Percentiles rank a stretch among this genome's conserved stretches.
phyloP scores from a whole-genome alignment of 495 filamentous ascomycete species.

The Talaromyces trachyspermus region DNA sequence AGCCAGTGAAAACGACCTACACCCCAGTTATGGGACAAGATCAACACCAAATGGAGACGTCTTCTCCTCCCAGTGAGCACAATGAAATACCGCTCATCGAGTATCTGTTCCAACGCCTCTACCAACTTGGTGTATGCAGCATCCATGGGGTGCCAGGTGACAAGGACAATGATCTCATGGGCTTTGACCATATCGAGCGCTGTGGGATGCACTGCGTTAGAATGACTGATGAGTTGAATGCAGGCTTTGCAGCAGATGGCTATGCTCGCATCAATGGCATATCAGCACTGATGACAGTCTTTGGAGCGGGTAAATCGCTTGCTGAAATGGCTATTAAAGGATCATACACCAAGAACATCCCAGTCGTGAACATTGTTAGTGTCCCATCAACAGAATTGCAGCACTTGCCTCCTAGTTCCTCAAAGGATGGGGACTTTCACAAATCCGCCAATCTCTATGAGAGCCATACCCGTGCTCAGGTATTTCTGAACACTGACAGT shows the following conservation, averaged over 20 bases:
- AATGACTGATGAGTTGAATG: conserved; percentile 76
- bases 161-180: conserved; percentile 69
- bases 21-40: too few relatives aligned
- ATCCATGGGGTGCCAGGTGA: conserved; percentile 69
- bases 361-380: conserved; percentile 72
- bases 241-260: conserved; percentile 77
- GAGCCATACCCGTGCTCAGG: conserved; percentile 60
- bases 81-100: conserved; percentile 24
- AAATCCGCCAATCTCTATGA: conserved; percentile 75
- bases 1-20: too few relatives aligned
- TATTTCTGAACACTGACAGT: conserved; percentile 62
- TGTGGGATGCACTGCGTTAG: conserved; percentile 66
- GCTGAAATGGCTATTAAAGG: conserved; percentile 68
- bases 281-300: conserved; percentile 67
- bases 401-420: conserved; percentile 57
- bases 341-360: conserved; percentile 66
- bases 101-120: conserved; percentile 64
- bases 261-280: conserved; percentile 71
- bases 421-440: conserved; percentile 83
- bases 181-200: conserved; percentile 59
- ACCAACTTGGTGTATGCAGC: conserved; percentile 60
- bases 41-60: too few relatives aligned
- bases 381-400: conserved; percentile 45
- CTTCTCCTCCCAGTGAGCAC: too few relatives aligned
- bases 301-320: conserved; percentile 73